Evolutionary conservation across 176 grass and related monocot species (phyloP), one percentile per base, ranked within the genome.

Genomic region (Neostapfia colusana): DNA sequence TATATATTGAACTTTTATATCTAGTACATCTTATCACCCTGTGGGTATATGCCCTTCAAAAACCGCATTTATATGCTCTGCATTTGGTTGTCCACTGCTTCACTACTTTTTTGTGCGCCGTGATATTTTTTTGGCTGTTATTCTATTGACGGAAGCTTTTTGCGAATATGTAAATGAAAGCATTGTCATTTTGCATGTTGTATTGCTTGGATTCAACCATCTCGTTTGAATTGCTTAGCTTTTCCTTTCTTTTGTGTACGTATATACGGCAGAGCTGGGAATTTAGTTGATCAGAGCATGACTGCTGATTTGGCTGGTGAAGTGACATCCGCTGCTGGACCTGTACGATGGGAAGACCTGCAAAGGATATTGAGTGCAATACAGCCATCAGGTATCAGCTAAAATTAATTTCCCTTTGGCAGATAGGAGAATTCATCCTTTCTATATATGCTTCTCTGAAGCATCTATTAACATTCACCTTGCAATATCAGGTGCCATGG

Each of bases 231-330:
- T 40, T 40, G 8, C 0, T 49, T 49, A 17, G 0, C 14, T 49
- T 49, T 28, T 28, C 8, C 20, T 61, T 57, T 68, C 31, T 62
- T 83, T 16, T 56, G 18, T 63, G 24, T 24, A 42, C 45, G 23
- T 35, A 24, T 78, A 28, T 18, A 34, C 73, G 51, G 51, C 56
- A 98, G 95, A 83, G 95, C 91, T 86, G 95, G 91, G 82, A 98
- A 94, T 87, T 84, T 97, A 89, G 95, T 92, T 86, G 95, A 93
- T 85, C 93, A 98, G 82, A 94, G 85, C 72, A 88, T 98, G 89
- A 82, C 89, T 25, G 64, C 84, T 70, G 95, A 98, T 84, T 72
- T 94, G 83, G 76, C 91, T 77, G 89, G 95, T 77, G 95, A 98
- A 76, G 95, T 98, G 27, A 98, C 91, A 50, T 98, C 95, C 63